Percentiles rank a stretch among this genome's conserved stretches.
phyloP scores from a whole-genome alignment of 352 stramenopile species.

The Pythium apleroticum region DNA sequence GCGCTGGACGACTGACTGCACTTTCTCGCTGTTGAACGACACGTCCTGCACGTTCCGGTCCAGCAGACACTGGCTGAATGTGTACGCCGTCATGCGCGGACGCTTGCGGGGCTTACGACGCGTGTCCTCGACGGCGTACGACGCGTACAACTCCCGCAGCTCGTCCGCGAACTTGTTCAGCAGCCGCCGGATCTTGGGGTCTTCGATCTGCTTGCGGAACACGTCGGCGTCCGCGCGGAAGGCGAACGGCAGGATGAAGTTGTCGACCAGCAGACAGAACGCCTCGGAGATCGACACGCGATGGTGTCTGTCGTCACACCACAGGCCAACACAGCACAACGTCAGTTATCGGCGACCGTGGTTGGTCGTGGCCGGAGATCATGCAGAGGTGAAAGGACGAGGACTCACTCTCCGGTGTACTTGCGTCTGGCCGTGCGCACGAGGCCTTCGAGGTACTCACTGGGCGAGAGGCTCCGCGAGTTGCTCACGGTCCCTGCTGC shows the following conservation, averaged over 20 bases:
- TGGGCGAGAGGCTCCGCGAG: constrained; percentile 46
- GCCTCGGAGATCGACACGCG: constrained; percentile 69
- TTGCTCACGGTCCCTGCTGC: constrained; percentile 32
- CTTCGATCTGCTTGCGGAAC: constrained; percentile 73
- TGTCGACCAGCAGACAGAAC: constrained; percentile 76
- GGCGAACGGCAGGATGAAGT: constrained; percentile 68
- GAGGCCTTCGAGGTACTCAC: constrained; percentile 70
- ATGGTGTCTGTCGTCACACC: constrained; percentile 34
- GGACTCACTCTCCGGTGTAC: constrained; percentile 51
- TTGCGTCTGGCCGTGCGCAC: constrained; percentile 61
- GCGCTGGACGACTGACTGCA: constrained; percentile 56
- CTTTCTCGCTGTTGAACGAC: constrained; percentile 60
- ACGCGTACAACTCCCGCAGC: constrained; percentile 51
- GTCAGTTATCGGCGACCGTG: neutral
- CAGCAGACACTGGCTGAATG: constrained; percentile 61
- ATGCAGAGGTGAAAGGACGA: neutral
- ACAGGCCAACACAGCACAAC: neutral
- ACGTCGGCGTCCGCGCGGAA: constrained; percentile 72
- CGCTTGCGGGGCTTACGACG: constrained; percentile 24
- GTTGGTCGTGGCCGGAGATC: neutral
- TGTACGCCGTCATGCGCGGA: constrained; percentile 55
- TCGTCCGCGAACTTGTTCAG: constrained; percentile 66
- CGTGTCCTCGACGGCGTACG: constrained; percentile 50
- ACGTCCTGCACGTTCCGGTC: constrained; percentile 63
- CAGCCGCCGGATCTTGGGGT: constrained; percentile 58